phyloP scores from a whole-genome alignment of 1,284 basidiomycete genomes.

The Boletellus sp. region DNA sequence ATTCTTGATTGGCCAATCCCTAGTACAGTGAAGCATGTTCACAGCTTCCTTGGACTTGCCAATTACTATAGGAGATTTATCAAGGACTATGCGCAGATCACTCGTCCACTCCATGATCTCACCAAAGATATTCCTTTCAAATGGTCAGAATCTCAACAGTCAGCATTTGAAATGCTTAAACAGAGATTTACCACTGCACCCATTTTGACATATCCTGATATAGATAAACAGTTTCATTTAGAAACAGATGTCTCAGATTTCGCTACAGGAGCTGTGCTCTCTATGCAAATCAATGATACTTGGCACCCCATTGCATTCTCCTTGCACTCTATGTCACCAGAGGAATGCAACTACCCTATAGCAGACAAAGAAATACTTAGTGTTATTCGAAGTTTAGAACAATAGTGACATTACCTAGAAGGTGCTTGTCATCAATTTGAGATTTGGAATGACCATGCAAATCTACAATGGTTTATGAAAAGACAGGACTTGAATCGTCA shows the following conservation, averaged over 20 bases:
- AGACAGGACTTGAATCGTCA: too few relatives aligned
- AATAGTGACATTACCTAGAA: background rate
- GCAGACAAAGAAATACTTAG: background rate
- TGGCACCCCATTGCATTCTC: background rate
- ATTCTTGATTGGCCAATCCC: too few relatives aligned
- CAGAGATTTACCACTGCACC: too few relatives aligned
- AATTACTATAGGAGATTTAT: background rate
- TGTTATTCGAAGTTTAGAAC: background rate
- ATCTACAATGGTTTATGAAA: too few relatives aligned
- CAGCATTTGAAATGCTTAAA: background rate
- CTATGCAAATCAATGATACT: background rate
- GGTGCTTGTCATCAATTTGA: too few relatives aligned
- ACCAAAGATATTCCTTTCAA: background rate
- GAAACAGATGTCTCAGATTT: background rate
- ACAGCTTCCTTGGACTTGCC: background rate
- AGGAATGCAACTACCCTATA: background rate
- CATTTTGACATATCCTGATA: background rate
- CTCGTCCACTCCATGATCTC: background rate
- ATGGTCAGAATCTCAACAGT: background rate
- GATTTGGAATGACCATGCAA: too few relatives aligned
- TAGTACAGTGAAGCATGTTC: background rate
- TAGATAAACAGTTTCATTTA: background rate
- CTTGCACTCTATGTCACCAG: background rate
- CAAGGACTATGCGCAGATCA: background rate
- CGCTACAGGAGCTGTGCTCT: background rate